Base-by-base conservation (phyloP, 805 yeast species). In the Candida sithepensis region DNA sequence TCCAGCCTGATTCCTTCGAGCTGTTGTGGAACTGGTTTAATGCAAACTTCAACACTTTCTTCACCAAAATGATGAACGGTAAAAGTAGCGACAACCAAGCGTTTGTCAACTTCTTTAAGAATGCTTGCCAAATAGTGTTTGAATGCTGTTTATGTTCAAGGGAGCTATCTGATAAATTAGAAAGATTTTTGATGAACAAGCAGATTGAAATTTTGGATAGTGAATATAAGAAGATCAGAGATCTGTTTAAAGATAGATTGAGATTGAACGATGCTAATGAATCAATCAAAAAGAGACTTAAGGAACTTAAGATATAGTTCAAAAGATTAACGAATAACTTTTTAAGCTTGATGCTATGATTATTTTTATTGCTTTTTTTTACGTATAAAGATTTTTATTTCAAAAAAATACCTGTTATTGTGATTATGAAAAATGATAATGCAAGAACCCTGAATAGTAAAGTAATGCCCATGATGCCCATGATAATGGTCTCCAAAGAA, bases 1-100 rank as follows among this genome's bases (percentile, higher is more conserved):
- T 67, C 60, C 73, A 63, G 42, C 60, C 56, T 46, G 62, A 52
- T 43, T 50, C 54, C 42, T 62, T 43, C 51, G 57, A 66, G 7
- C 53, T 61, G 39, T 53, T 81, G 9, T 82, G 82, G 79, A 64
- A 71, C 3, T 84, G 89, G 88, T 82, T 74, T 62, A 65, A 55
- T 39, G 58, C 73, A 44, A 71, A 82, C 55, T 81, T 72, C 57
- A 77, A 75, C 41, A 63, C 64, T 28, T 82, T 87, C 81, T 70
- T 70, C 13, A 57, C 64, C n/a, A 75, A 71, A 47, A 67, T 82
- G 10, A 57, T 72, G 24, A 68, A 77, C 49, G 60, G 56, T 21
- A 67, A 66, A 37, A 78, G 78, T 1, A 16, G 21, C 7, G 20
- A 34, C 7, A 69, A 77, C 3, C 70, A 72, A 22, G 66, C 42